Conservation (phyloP, 352 stramenopile species). For the Globisporangium cystogenes region DNA sequence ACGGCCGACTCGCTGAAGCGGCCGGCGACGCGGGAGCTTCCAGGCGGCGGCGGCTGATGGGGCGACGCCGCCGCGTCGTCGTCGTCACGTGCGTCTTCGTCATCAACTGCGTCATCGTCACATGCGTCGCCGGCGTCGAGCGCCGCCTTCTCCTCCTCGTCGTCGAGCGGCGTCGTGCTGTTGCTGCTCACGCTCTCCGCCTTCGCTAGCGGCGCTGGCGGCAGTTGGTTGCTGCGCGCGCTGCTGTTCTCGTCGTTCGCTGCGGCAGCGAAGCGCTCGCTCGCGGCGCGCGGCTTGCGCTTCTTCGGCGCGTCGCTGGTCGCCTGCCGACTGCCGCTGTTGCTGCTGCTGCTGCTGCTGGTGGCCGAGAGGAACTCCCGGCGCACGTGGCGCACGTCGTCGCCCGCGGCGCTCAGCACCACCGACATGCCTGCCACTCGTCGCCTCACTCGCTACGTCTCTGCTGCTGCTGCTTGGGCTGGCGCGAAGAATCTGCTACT, state of each 20-base stretch:
- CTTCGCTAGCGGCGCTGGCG: neutral
- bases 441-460: too few relatives aligned
- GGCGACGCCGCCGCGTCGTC: too few relatives aligned
- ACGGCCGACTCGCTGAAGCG: conserved; percentile 18
- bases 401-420: neutral
- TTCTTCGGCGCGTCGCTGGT: neutral
- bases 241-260: conserved; percentile 4
- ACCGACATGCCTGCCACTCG: neutral
- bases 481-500: too few relatives aligned
- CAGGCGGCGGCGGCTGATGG: too few relatives aligned
- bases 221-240: neutral
- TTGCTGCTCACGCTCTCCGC: neutral
- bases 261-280: conserved; percentile 1
- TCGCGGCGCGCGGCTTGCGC: neutral
- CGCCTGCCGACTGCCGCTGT: neutral
- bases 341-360: neutral
- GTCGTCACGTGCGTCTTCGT: neutral
- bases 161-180: neutral
- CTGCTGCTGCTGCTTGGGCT: too few relatives aligned
- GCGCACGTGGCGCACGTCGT: neutral
- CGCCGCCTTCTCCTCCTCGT: neutral
- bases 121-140: neutral
- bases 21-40: neutral
- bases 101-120: neutral
- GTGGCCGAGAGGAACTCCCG: neutral